Evolutionary conservation across 129 eudicot species (phyloP).

Genomic region (Rutidosis leptorrhynchoides): DNA sequence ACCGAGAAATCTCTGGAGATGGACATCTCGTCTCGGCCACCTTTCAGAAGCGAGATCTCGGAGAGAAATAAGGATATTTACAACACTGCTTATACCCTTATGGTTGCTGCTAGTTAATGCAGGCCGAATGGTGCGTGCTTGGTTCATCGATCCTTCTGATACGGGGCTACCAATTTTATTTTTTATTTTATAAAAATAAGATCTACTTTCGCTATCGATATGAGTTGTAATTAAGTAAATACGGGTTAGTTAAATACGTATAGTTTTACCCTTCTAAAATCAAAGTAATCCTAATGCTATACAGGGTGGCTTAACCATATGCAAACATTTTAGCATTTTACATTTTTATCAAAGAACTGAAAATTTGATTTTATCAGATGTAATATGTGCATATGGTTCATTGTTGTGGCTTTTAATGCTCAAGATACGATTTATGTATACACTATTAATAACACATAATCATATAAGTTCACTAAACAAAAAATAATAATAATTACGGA

Average conservation of each 20-base stretch:
- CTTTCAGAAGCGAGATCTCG: too few relatives aligned
- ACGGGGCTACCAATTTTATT: conserved; percentile 47
- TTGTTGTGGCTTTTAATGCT: too few relatives aligned
- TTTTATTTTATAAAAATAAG: not conserved
- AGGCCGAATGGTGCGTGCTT: conserved; percentile 81
- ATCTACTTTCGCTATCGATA: not conserved
- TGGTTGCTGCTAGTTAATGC: conserved; percentile 65
- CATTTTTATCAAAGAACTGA: too few relatives aligned
- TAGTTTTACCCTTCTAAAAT: conserved; percentile 74
- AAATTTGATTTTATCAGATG: too few relatives aligned
- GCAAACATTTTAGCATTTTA: not conserved
- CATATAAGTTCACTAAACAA: too few relatives aligned
- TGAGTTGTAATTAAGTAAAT: not conserved
- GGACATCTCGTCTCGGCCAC: too few relatives aligned
- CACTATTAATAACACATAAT: too few relatives aligned
- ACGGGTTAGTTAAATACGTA: not conserved
- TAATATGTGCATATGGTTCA: too few relatives aligned
- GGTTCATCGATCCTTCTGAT: conserved; percentile 95
- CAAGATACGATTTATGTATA: too few relatives aligned
- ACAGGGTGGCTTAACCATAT: conserved; percentile 83
- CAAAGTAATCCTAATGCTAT: conserved; percentile 81
- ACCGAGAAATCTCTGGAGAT: too few relatives aligned
- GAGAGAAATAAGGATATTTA: too few relatives aligned
- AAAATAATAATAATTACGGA: too few relatives aligned
- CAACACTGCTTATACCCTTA: conserved; percentile 49